Base-by-base conservation (phyloP, 1,284 basidiomycete species). In the Austroboletus rostrupii region DNA sequence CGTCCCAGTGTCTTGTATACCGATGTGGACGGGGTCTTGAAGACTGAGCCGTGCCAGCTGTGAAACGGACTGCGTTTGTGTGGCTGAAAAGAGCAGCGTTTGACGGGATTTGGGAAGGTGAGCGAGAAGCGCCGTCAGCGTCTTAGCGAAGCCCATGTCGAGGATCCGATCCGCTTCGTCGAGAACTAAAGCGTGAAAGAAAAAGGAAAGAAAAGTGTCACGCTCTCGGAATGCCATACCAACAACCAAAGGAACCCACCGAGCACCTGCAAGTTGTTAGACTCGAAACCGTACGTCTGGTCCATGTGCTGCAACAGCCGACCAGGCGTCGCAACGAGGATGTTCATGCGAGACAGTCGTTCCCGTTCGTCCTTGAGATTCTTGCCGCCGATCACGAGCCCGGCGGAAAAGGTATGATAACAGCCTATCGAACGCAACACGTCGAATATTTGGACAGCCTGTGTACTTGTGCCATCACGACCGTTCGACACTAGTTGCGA, bases 361-460 rank as follows among this genome's bases (percentile, higher is more conserved):
- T 94, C 92, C 48, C 85, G 78, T 67, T 99, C 97, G 58, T 96
- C 93, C 67, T 94, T 95, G 47, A 99, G 68, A 58, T 89, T 94
- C 77, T 98, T 99, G 42, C 96, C 96, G 19, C 96, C 96, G 49
- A 99, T 98, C 21, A 99, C 88, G 17, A 99, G 74, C 1, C 96
- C 96, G 1, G 96, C 96, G 5, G 93, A 97, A 68, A 98, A 97
- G 13, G 81, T 80, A 65, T 98, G 96, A 62, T 85, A 85, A 45
- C 87, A 86, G 3, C 97, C 97, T 53, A 98, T 92, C 49, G 90
- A 90, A 37, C 92, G 83, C 11, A 99, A 72, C 6, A 98, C 95
- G 50, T 96, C 93, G 67, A 99, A 99, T 56, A 97, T 98, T 77
- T 98, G 95, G 12, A 97, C 90, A 1, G 95, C 94, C 88, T 90